Evolutionary conservation across 2,329 filamentous ascomycete species (phyloP).

Genomic region (Trichoderma breve): DNA sequence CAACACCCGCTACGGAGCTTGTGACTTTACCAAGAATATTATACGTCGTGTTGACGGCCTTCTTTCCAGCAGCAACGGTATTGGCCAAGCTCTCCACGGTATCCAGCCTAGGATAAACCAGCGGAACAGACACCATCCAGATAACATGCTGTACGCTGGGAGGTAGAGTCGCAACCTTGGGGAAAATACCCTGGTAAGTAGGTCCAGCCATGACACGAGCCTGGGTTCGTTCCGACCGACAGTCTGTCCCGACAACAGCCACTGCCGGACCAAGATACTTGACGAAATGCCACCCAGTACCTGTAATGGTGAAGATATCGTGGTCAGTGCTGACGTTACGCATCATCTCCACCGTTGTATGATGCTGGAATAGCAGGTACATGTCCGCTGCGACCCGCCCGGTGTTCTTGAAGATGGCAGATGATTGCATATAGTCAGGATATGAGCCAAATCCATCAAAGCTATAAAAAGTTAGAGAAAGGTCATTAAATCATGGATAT

Average conservation of each 20-base stretch:
- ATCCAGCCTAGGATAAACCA: conserved; percentile 88
- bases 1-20: conserved; percentile 89
- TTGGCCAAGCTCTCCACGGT: conserved; percentile 87
- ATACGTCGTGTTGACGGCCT: conserved; percentile 93
- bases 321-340: conserved; percentile 83
- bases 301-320: conserved; percentile 94
- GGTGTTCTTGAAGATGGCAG: conserved; percentile 97
- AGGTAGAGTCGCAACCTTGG: conserved; percentile 86
- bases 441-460: conserved; percentile 98
- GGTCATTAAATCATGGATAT: neutral
- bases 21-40: conserved; percentile 95
- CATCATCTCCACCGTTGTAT: conserved; percentile 90
- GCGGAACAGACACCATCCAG: conserved; percentile 89
- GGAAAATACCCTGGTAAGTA: conserved; percentile 96
- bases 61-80: conserved; percentile 92
- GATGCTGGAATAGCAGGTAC: conserved; percentile 98
- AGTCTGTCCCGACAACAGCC: conserved; percentile 85
- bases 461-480: conserved; percentile 43
- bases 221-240: conserved; percentile 85
- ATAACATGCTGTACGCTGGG: conserved; percentile 94
- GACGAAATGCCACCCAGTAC: conserved; percentile 97
- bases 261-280: conserved; percentile 93
- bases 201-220: conserved; percentile 92
- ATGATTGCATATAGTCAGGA: conserved; percentile 97
- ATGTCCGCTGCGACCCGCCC: conserved; percentile 93